These are phyloP conservation scores for Lactifluus volemus DNA, from an alignment of 768 basidiomycete species.

Conservation along the genomic window DNA sequence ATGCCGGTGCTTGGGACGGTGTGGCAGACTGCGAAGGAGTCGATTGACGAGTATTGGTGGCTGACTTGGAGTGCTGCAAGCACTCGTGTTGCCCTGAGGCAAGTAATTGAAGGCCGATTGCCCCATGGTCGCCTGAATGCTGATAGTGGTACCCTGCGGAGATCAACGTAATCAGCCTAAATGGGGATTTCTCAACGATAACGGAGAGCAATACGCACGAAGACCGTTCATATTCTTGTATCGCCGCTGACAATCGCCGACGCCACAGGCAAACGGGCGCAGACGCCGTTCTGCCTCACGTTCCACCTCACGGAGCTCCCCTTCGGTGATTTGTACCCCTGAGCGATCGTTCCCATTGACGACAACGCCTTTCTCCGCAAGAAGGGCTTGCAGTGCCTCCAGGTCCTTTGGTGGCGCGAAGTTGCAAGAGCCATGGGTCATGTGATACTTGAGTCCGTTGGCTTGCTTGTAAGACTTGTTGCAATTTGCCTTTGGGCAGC, in stretches of 20 bases:
- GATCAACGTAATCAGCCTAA: constrained; percentile 2
- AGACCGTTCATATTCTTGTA: constrained; percentile 99
- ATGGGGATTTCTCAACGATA: neutral
- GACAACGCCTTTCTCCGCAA: constrained; percentile 38
- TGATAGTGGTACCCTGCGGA: constrained; percentile 77
- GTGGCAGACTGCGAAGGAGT: constrained; percentile 9
- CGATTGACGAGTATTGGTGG: constrained; percentile 10
- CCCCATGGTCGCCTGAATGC: constrained; percentile 93
- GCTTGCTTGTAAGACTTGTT: constrained; percentile 96
- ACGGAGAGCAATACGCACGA: constrained; percentile 28
- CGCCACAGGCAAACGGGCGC: constrained; percentile 83
- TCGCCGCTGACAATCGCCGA: constrained; percentile 75
- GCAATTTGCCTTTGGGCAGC: constrained; percentile 91
- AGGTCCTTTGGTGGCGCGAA: constrained; percentile 85
- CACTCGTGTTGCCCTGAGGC: constrained; percentile 65
- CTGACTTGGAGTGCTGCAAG: constrained; percentile 28
- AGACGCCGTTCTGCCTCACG: constrained; percentile 77
- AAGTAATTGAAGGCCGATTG: constrained; percentile 75
- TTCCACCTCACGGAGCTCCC: constrained; percentile 63
- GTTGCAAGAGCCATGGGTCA: constrained; percentile 88
- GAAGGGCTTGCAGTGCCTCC: constrained; percentile 64
- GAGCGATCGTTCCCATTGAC: constrained; percentile 32
- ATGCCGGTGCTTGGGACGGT: neutral
- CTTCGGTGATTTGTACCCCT: constrained; percentile 35
- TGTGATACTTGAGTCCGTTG: constrained; percentile 91